Evolutionary conservation across 2,329 filamentous ascomycete genomes (phyloP), one percentile per base, ranked within the genome.

Genomic region (Bipolaris cookei): DNA sequence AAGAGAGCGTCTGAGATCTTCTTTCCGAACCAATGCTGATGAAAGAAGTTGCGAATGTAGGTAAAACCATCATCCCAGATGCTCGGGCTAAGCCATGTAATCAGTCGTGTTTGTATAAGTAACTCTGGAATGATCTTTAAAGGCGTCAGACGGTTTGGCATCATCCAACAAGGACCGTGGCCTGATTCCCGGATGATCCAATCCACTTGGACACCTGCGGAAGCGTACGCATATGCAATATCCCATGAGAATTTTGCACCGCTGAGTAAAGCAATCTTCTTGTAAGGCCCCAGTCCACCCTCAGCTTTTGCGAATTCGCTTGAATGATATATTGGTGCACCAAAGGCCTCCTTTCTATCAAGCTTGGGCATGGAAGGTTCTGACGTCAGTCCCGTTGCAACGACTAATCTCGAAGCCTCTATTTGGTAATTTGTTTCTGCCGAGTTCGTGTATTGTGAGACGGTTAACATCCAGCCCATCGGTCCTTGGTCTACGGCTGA

Each of bases 11-110:
- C 78, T 2, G 84, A 82, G 23, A 89, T 73, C 47, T 76, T 78
- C 0, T 85, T 80, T 1, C 87, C 87, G 3, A 88, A 54, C 28
- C 77, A 73, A 0, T 83, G 86, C 25, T 80, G 79, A 59, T 89
- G 86, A 43, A 87, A 78, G 61, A 88, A 85, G 7, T 72, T 71
- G 1, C 86, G 82, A 3, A 85, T 79, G 2, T 74, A 77, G 3
- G 80, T 47, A 65, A 83, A 90, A 0, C 88, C 88, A 68, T 89
- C 88, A 2, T 87, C 88, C 87, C 88, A 93, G 23, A 89, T 83
- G 67, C 89, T 92, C 0, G 90, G 90, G 54, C 84, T 88, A 69
- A 93, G 85, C 88, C 88, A 92, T 1, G 86, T 89, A 43, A 92
- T 75, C 54, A 89, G 79, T 0, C 90, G 84, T 0, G 84, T 88